A percentile compares a stretch with the other conserved stretches of the same genome.
Conservation (phyloP, 2,329 filamentous ascomycete genomes). For the Fusarium irregulare region DNA sequence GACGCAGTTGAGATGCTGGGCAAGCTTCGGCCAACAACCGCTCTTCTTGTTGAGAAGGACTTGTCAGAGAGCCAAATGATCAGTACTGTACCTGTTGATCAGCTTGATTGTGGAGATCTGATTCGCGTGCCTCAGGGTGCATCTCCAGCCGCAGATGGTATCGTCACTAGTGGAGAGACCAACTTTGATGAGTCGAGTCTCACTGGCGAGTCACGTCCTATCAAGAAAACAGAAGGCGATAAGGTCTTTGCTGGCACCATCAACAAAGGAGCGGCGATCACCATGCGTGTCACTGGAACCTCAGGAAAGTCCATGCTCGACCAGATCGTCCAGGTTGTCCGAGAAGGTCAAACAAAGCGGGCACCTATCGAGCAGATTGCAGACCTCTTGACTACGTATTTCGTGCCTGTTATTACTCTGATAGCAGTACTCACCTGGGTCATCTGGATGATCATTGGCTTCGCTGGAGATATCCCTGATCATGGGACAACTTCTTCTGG, state of each 20-base stretch:
- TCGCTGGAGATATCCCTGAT: conserved; percentile 65
- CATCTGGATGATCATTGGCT: conserved; percentile 75
- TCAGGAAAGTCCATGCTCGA: conserved; percentile 81
- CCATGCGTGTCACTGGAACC: conserved; percentile 71
- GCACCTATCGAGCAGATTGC: conserved; percentile 82
- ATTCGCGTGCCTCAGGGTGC: conserved; percentile 82
- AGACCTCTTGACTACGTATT: conserved; percentile 78
- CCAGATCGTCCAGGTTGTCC: conserved; percentile 80
- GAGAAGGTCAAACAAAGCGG: conserved; percentile 80
- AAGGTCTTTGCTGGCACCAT: conserved; percentile 78
- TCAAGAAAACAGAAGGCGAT: conserved; percentile 72
- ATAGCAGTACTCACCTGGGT: conserved; percentile 78
- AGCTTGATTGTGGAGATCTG: conserved; percentile 78
- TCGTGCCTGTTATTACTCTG: conserved; percentile 78
- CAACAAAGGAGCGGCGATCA: conserved; percentile 74
- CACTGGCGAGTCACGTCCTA: conserved; percentile 79
- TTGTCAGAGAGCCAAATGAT: conserved; percentile 50
- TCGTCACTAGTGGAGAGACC: conserved; percentile 70
- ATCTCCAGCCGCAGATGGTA: conserved; percentile 87
- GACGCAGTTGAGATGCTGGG: conserved; percentile 85
- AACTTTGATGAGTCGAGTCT: conserved; percentile 91
- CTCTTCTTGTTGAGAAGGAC: conserved; percentile 71
- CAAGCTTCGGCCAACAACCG: conserved; percentile 81
- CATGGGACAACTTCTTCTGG: conserved; percentile 68
- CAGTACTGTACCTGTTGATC: conserved; percentile 67